phyloP scores from a whole-genome alignment of 2,329 filamentous ascomycete species.

The Venturia effusa region DNA sequence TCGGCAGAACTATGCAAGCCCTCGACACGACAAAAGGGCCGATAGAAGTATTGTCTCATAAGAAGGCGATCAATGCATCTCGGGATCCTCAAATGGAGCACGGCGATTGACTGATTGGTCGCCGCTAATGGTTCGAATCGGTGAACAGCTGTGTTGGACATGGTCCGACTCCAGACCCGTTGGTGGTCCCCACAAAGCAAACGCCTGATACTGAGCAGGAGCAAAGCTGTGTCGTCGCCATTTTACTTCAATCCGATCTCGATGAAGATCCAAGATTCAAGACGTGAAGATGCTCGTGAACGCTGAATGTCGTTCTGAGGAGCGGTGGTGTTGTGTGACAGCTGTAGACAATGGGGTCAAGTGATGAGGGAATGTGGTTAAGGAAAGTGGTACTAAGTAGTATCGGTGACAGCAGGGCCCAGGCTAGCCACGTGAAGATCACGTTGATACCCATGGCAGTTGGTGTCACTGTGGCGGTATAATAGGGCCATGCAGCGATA shows the following conservation, averaged over 20 bases:
- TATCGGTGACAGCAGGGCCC: not conserved
- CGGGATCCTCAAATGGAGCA: not conserved
- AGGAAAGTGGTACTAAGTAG: not conserved
- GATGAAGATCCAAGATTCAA: no score
- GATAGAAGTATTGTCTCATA: not conserved
- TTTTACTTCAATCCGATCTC: no score
- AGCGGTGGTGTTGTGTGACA: not conserved
- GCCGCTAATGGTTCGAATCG: not conserved
- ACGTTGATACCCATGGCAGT: not conserved
- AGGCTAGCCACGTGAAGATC: not conserved
- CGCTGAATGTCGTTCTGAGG: no score
- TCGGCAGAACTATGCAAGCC: not conserved
- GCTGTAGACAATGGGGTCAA: not conserved
- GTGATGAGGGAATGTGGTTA: not conserved
- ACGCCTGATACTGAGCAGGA: not conserved
- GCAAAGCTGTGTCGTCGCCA: no score
- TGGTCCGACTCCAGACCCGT: not conserved
- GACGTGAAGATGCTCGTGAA: no score
- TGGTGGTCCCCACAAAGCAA: not conserved
- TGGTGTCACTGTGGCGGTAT: not conserved
- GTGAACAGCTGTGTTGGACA: not conserved
- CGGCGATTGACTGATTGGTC: not conserved
- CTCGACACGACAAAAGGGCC: not conserved
- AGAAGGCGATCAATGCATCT: not conserved
- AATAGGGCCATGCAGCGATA: not conserved